Percentiles rank a stretch among this genome's conserved stretches.
These are phyloP conservation scores for Chenopodium berlandieri DNA, from an alignment of 148 eudicot species.

Conservation along the genomic window DNA sequence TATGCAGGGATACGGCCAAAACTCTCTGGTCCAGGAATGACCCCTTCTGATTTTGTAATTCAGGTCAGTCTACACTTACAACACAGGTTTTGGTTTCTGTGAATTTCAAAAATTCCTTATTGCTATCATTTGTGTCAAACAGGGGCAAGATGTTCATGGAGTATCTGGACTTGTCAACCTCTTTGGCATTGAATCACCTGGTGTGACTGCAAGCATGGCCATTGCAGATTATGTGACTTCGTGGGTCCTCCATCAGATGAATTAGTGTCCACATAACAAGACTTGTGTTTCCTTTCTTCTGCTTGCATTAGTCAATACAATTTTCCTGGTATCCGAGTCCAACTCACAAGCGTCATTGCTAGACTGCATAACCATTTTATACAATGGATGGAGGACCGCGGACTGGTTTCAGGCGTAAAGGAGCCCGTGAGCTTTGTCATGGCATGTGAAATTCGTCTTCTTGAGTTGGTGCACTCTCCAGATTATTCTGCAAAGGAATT, in stretches of 20 bases:
- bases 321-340: not conserved
- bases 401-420: not conserved
- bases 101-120: not conserved
- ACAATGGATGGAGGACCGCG: not conserved
- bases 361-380: not conserved
- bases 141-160: conserved; percentile 78
- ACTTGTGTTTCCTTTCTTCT: not conserved
- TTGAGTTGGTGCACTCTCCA: not conserved
- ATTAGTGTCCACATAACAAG: not conserved
- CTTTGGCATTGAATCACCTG: conserved; percentile 93
- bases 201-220: conserved; percentile 86
- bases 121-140: conserved; percentile 14
- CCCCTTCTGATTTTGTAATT: conserved; percentile 67
- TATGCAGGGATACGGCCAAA: conserved; percentile 91
- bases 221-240: conserved; percentile 63
- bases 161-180: conserved; percentile 73
- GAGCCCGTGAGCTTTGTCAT: not conserved
- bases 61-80: conserved; percentile 45
- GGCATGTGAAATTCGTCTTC: not conserved
- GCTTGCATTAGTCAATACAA: not conserved
- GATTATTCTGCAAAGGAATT: not conserved
- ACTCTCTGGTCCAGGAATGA: conserved; percentile 67
- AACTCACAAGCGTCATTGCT: not conserved
- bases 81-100: not conserved
- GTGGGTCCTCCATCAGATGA: conserved; percentile 29